These are phyloP conservation scores for Ganoderma multipileum DNA, from an alignment of 1,284 basidiomycete genomes.

Conservation along the genomic window DNA sequence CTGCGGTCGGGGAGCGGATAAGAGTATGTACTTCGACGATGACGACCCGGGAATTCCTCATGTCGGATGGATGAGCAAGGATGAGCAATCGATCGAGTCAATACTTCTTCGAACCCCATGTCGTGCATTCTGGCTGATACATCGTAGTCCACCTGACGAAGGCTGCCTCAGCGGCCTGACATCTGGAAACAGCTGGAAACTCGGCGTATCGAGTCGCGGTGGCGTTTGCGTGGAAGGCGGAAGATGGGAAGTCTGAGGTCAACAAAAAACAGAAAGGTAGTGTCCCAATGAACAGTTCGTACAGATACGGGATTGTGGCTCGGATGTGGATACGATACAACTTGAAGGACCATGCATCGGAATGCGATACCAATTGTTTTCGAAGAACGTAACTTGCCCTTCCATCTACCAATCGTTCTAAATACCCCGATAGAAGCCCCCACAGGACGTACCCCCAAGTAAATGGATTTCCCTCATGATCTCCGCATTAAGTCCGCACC, in stretches of 20 bases:
- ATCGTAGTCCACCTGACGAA: not conserved
- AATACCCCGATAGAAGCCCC: not conserved
- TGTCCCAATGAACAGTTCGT: not conserved
- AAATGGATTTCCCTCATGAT: too few relatives aligned
- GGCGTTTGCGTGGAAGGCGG: not conserved
- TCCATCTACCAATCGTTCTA: not conserved
- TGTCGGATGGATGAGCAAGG: not conserved
- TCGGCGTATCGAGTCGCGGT: not conserved
- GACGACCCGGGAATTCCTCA: not conserved
- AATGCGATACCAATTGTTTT: not conserved
- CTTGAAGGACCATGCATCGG: not conserved
- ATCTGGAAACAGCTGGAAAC: not conserved
- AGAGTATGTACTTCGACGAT: not conserved
- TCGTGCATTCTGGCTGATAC: not conserved
- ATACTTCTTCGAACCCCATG: too few relatives aligned
- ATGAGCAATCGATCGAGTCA: not conserved
- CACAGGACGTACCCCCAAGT: not conserved
- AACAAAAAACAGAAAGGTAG: too few relatives aligned
- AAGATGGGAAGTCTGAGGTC: not conserved
- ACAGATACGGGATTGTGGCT: too few relatives aligned
- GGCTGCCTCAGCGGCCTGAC: not conserved
- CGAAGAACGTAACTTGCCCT: not conserved
- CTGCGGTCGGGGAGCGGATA: not conserved
- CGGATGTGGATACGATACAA: not conserved
- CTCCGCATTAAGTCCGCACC: not conserved